phyloP scores from a whole-genome alignment of 306 rosid genomes.

The Glycyrrhiza uralensis region DNA sequence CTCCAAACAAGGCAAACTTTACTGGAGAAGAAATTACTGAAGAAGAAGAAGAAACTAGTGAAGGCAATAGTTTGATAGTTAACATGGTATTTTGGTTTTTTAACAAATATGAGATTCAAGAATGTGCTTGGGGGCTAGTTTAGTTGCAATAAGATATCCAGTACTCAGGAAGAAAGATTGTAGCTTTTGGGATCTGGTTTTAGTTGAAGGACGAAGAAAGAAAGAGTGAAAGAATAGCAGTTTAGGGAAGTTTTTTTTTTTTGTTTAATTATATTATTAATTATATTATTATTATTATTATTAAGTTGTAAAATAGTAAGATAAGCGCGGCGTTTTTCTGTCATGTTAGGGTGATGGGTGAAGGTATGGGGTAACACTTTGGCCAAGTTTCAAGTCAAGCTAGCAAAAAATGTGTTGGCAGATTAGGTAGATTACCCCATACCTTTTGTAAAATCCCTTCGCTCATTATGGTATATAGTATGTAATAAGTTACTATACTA shows the following conservation, averaged over 20 bases:
- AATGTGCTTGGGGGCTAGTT: conserved; percentile 45
- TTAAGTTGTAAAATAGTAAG: conserved; percentile 37
- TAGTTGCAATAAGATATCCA: conserved; percentile 49
- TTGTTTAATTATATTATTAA: background rate
- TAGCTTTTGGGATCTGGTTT: conserved; percentile 39
- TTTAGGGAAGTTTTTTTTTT: background rate
- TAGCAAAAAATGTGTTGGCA: background rate
- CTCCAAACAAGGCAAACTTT: background rate
- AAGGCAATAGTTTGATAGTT: conserved; percentile 20
- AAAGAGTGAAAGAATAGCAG: conserved; percentile 27
- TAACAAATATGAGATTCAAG: conserved; percentile 36
- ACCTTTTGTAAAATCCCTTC: background rate
- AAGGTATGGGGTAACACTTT: conserved; percentile 17
- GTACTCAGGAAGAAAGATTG: conserved; percentile 32
- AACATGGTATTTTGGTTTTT: conserved; percentile 26
- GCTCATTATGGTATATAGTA: background rate
- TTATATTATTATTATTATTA: background rate
- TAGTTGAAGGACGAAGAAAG: no score
- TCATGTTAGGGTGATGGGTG: background rate
- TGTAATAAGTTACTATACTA: conserved; percentile 10
- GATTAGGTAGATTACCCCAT: background rate
- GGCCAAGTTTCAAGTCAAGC: background rate
- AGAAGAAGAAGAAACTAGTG: no score
- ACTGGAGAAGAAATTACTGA: background rate
- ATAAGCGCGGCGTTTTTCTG: conserved; percentile 24